Evolutionary conservation across 2,329 filamentous ascomycete genomes (phyloP).

Genomic region (Polytolypa hystricis): DNA sequence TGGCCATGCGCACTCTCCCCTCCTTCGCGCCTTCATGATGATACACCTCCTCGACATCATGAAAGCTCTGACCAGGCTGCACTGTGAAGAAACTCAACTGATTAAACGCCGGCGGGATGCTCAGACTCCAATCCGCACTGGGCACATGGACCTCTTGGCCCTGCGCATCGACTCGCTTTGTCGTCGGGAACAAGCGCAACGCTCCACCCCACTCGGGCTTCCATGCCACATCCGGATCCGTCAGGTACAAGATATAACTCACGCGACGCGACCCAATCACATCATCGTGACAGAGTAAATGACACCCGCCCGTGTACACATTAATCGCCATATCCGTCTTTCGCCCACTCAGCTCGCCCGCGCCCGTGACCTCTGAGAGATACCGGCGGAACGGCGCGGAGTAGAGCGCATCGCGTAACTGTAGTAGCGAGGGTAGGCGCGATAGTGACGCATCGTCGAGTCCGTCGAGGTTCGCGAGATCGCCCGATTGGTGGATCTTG

Average conservation of each 20-base stretch:
- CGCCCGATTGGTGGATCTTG: conserved; percentile 97
- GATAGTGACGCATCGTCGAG: conserved; percentile 75
- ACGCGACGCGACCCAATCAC: conserved; percentile 94
- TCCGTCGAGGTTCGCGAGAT: conserved; percentile 91
- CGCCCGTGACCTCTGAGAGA: conserved; percentile 72
- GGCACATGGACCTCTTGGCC: conserved; percentile 71
- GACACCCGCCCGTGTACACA: conserved; percentile 92
- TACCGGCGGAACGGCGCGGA: conserved; percentile 82
- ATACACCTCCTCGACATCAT: conserved; percentile 98
- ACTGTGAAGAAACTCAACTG: conserved; percentile 97
- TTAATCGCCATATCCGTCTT: conserved; percentile 99
- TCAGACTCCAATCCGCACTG: conserved; percentile 62
- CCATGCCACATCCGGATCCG: conserved; percentile 85
- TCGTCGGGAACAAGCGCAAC: conserved; percentile 70
- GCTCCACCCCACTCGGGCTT: conserved; percentile 87
- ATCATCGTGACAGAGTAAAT: conserved; percentile 93
- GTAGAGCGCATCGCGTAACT: conserved; percentile 89
- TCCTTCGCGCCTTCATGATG: conserved; percentile 54
- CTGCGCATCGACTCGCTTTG: conserved; percentile 52
- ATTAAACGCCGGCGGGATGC: conserved; percentile 91
- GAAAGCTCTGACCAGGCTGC: conserved; percentile 96
- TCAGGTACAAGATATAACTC: conserved; percentile 94
- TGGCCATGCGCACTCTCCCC: conserved; percentile 74
- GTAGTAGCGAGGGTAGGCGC: conserved; percentile 78
- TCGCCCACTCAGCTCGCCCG: conserved; percentile 74